A percentile compares a stretch with the other conserved stretches of the same genome.
Conservation (phyloP, 1,139 yeast genomes). For the Taphrina wiesneri region DNA sequence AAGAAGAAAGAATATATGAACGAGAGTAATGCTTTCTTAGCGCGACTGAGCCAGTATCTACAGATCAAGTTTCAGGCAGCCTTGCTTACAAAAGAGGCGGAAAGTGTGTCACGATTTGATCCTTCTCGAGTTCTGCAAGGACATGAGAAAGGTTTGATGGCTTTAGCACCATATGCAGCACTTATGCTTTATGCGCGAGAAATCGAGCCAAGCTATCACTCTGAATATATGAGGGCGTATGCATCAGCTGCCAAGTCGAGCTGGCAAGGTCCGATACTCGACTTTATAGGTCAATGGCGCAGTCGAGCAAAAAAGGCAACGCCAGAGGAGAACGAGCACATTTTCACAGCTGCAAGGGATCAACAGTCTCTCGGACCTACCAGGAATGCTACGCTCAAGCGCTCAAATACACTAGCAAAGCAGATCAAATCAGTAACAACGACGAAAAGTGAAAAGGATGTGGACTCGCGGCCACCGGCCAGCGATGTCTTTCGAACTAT, state of each 20-base stretch:
- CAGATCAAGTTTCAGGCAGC: slow-evolving; percentile 35
- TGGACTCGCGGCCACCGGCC: slow-evolving; percentile 28
- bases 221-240: slow-evolving; percentile 47
- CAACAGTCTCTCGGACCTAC: slow-evolving; percentile 19
- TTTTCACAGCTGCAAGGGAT: slow-evolving; percentile 37
- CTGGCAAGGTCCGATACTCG: slow-evolving; percentile 43
- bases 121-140: slow-evolving; percentile 23
- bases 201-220: slow-evolving; percentile 49
- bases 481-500: slow-evolving; percentile 39
- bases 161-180: slow-evolving; percentile 53
- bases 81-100: slow-evolving; percentile 5
- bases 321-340: slow-evolving; percentile 39
- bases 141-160: slow-evolving; percentile 28
- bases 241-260: slow-evolving; percentile 41
- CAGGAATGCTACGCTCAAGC: slow-evolving; percentile 41
- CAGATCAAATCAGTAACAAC: slow-evolving; percentile 18
- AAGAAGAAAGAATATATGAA: slow-evolving; percentile 35
- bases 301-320: slow-evolving; percentile 34
- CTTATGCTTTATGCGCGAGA: slow-evolving; percentile 67
- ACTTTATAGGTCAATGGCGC: slow-evolving; percentile 45
- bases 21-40: slow-evolving; percentile 32
- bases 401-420: slow-evolving; percentile 39
- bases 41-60: slow-evolving; percentile 30
- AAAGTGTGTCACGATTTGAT: slow-evolving; percentile 8
- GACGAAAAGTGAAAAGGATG: slow-evolving; percentile 39